phyloP scores from a whole-genome alignment of 805 yeast species.

The Novakomyces olei region DNA sequence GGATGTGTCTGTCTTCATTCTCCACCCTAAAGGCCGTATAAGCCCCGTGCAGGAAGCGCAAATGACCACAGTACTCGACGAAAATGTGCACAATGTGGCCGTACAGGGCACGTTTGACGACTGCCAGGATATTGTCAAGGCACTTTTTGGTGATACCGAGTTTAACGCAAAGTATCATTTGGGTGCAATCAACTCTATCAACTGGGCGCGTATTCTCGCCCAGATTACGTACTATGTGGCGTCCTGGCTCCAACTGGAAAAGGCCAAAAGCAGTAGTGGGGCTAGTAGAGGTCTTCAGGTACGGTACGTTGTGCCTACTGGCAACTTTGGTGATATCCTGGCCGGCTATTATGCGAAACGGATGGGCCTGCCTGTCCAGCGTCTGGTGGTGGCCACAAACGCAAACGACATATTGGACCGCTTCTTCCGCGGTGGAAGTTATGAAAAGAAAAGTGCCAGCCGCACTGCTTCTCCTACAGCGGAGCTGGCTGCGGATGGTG shows the following conservation, averaged over 20 bases:
- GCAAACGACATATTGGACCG: conserved; percentile 88
- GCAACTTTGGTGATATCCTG: conserved; percentile 93
- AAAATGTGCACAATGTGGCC: conserved; percentile 82
- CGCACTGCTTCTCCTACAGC: conserved; percentile 3
- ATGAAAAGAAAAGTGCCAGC: conserved; percentile 30
- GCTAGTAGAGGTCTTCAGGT: conserved; percentile 24
- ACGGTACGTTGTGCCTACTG: conserved; percentile 86
- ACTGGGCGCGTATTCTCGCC: conserved; percentile 97
- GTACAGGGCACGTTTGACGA: conserved; percentile 95
- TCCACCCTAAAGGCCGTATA: conserved; percentile 92
- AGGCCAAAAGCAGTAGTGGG: conserved; percentile 3
- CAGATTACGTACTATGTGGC: conserved; percentile 93
- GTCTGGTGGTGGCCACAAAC: conserved; percentile 82
- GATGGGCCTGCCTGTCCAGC: conserved; percentile 85
- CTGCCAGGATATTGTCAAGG: conserved; percentile 91
- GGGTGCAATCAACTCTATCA: conserved; percentile 95
- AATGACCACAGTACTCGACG: conserved; percentile 89
- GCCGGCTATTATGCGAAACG: conserved; percentile 89
- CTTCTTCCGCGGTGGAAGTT: conserved; percentile 67
- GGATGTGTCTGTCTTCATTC: conserved; percentile 90
- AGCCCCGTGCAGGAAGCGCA: conserved; percentile 96
- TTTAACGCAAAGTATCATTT: conserved; percentile 80
- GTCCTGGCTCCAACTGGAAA: conserved; percentile 53
- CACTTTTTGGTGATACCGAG: conserved; percentile 68
- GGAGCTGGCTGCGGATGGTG: conserved; percentile 7